These are phyloP conservation scores for Hygrophoropsis aurantiaca DNA, from an alignment of 768 basidiomycete genomes.

Conservation along the genomic window DNA sequence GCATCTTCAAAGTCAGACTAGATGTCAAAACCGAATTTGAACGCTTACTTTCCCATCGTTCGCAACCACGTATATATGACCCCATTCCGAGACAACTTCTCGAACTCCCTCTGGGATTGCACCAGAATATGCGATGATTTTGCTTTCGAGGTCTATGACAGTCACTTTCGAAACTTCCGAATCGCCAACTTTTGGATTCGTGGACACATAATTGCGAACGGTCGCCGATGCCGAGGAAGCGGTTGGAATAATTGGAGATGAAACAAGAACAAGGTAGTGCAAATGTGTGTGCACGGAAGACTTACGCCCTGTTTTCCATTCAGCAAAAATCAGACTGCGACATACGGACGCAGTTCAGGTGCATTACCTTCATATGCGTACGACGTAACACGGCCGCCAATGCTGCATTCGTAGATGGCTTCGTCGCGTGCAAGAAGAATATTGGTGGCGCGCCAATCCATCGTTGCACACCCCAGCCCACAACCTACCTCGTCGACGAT, in stretches of 20 bases:
- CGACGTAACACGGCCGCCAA: constrained; percentile 79
- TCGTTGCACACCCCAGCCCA: constrained; percentile 78
- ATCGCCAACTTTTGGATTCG: constrained; percentile 39
- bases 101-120: constrained; percentile 82
- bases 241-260: constrained; percentile 75
- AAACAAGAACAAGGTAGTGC: constrained; percentile 89
- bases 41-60: constrained; percentile 71
- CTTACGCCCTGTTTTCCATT: constrained; percentile 58
- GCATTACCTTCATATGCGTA: constrained; percentile 87
- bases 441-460: constrained; percentile 71
- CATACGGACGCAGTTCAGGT: neutral
- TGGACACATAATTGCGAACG: constrained; percentile 69
- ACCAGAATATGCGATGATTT: constrained; percentile 81
- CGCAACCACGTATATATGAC: constrained; percentile 73
- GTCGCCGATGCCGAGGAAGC: constrained; percentile 64
- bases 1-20: neutral
- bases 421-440: constrained; percentile 90
- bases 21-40: neutral
- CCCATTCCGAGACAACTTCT: constrained; percentile 81
- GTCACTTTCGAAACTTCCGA: constrained; percentile 77
- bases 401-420: constrained; percentile 83
- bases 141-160: constrained; percentile 90
- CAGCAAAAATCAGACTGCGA: neutral
- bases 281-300: constrained; percentile 70
- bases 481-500: constrained; percentile 87